phyloP scores from a whole-genome alignment of 768 basidiomycete genomes.

The Termitomyces sp. region DNA sequence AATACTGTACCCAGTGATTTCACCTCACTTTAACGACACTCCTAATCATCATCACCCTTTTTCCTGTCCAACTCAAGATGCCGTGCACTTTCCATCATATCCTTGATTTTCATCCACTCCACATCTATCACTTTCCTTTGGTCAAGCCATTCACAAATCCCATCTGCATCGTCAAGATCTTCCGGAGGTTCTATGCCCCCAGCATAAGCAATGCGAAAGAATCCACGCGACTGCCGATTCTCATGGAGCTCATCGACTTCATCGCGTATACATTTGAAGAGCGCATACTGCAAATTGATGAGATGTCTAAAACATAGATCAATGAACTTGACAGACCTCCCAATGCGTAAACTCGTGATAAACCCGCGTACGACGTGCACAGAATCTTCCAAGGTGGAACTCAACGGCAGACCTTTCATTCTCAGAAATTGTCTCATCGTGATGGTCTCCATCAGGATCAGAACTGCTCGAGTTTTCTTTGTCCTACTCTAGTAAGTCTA shows the following conservation, averaged over 20 bases:
- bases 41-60: slow-evolving; percentile 40
- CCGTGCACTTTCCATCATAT: slow-evolving; percentile 72
- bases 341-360: slow-evolving; percentile 79
- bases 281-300: slow-evolving; percentile 45
- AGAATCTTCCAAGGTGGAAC: slow-evolving; percentile 77
- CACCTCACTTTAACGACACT: neutral
- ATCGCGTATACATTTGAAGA: slow-evolving; percentile 55
- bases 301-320: slow-evolving; percentile 1
- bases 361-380: slow-evolving; percentile 61
- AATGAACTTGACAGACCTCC: slow-evolving; percentile 54
- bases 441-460: slow-evolving; percentile 15
- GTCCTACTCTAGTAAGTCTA: slow-evolving; percentile 5
- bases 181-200: slow-evolving; percentile 58
- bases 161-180: slow-evolving; percentile 71
- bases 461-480: slow-evolving; percentile 8
- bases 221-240: slow-evolving; percentile 35
- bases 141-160: slow-evolving; percentile 81
- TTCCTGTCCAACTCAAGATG: slow-evolving; percentile 52
- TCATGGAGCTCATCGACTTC: slow-evolving; percentile 57
- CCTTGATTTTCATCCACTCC: slow-evolving; percentile 69
- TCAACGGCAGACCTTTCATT: slow-evolving; percentile 24
- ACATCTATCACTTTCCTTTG: slow-evolving; percentile 59
- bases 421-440: slow-evolving; percentile 17
- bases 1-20: too few relatives aligned
- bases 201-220: slow-evolving; percentile 56